Percentiles rank a stretch among this genome's conserved stretches.
These are phyloP conservation scores for Euphorbia corollata DNA, from an alignment of 441 rosid species.

Conservation along the genomic window DNA sequence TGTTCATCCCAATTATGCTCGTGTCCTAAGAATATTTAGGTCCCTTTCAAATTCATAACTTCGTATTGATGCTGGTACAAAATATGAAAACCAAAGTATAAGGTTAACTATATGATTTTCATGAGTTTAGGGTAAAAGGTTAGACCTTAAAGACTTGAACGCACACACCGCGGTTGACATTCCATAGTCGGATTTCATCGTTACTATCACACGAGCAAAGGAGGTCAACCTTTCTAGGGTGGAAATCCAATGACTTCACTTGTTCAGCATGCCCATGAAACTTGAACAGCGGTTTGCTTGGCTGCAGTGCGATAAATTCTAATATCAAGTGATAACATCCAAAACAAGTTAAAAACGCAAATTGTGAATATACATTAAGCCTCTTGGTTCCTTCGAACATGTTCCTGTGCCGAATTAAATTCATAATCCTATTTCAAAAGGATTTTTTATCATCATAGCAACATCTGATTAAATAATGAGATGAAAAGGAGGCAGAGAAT, in stretches of 20 bases:
- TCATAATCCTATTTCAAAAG: too few species aligned
- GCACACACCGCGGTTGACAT: conserved; percentile 25
- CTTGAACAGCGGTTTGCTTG: conserved; percentile 22
- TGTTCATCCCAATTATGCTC: not conserved
- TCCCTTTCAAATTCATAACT: conserved; percentile 3
- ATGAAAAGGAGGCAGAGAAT: too few species aligned
- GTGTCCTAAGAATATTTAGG: not conserved
- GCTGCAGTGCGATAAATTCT: conserved; percentile 21
- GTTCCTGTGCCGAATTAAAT: too few species aligned
- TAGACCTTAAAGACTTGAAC: conserved; percentile 27
- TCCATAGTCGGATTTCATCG: conserved; percentile 40
- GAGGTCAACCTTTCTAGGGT: conserved; percentile 29
- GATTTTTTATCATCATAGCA: too few species aligned
- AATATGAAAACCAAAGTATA: not conserved
- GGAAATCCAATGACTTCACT: conserved; percentile 39
- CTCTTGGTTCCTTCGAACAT: too few species aligned
- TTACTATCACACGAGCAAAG: conserved; percentile 36
- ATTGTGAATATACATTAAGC: not conserved
- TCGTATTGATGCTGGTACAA: not conserved
- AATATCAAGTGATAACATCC: not conserved
- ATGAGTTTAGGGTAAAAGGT: conserved; percentile 1
- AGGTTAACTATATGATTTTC: not conserved
- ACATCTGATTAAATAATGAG: too few species aligned
- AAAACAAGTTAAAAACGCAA: not conserved
- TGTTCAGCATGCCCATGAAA: conserved; percentile 31